Evolutionary conservation across 2,329 filamentous ascomycete genomes (phyloP).

Genomic region (Falciphora oryzae): DNA sequence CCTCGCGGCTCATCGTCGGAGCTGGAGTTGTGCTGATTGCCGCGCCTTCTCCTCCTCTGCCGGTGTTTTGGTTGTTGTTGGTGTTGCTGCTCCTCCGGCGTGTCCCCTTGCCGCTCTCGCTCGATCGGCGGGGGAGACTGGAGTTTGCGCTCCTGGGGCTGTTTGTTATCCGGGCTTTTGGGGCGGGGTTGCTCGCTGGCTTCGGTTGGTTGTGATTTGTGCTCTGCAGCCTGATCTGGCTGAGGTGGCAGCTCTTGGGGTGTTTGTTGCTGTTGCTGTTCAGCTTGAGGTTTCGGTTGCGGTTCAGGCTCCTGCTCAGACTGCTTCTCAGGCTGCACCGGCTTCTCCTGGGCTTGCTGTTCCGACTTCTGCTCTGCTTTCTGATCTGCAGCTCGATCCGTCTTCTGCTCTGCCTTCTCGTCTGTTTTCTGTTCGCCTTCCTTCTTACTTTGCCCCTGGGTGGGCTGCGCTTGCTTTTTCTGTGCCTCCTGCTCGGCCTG

Average conservation of each 20-base stretch:
- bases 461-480: neutral
- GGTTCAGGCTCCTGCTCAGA: neutral
- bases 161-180: neutral
- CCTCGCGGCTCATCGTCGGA: neutral
- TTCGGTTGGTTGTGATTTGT: neutral
- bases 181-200: neutral
- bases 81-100: neutral
- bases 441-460: neutral
- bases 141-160: neutral
- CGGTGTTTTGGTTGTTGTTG: neutral
- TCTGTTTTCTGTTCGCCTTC: neutral
- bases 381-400: neutral
- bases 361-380: neutral
- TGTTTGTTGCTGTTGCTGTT: neutral
- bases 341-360: neutral
- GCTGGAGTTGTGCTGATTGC: constrained; percentile 6
- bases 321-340: neutral
- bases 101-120: neutral
- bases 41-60: constrained; percentile 4
- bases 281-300: neutral
- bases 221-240: neutral
- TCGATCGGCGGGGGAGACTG: neutral
- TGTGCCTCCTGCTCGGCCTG: constrained; percentile 5
- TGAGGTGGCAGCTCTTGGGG: neutral
- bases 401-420: neutral